These are phyloP conservation scores for Pseudonitzschia multiseries DNA, from an alignment of 108 stramenopile species.

Conservation along the genomic window DNA sequence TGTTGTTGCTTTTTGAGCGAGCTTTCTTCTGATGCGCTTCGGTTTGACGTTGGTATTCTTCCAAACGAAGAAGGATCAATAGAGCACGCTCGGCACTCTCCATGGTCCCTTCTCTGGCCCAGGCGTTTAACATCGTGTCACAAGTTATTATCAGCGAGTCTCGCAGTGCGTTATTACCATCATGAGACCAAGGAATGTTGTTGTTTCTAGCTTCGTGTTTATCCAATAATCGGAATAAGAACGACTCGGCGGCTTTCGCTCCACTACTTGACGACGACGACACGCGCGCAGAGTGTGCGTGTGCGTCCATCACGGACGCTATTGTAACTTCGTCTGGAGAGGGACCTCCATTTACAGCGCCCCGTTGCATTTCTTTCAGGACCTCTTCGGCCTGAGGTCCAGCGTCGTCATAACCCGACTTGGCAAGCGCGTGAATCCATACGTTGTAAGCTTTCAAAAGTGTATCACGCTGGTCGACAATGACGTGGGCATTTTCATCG, in stretches of 20 bases:
- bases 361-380: slow-evolving; percentile 26
- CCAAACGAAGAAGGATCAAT: slow-evolving; percentile 55
- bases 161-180: not conserved
- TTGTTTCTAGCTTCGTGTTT: slow-evolving; percentile 3
- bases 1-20: not conserved
- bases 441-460: slow-evolving; percentile 36
- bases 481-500: not conserved
- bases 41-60: slow-evolving; percentile 33
- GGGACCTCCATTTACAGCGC: not conserved
- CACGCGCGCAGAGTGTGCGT: slow-evolving; percentile 22
- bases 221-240: slow-evolving; percentile 41
- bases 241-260: slow-evolving; percentile 35
- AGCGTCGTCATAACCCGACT: slow-evolving; percentile 12
- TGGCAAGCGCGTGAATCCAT: slow-evolving; percentile 49
- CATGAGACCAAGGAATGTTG: slow-evolving; percentile 14
- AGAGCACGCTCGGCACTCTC: slow-evolving; percentile 61
- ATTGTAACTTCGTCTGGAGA: slow-evolving; percentile 54
- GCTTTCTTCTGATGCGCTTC: not conserved
- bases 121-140: slow-evolving; percentile 45
- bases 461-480: slow-evolving; percentile 26
- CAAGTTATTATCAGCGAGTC: slow-evolving; percentile 23
- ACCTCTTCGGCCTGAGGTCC: slow-evolving; percentile 31
- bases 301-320: slow-evolving; percentile 51
- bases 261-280: slow-evolving; percentile 13
- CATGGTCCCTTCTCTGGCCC: slow-evolving; percentile 44